Conservation (phyloP, 2,329 filamentous ascomycete species). For the Albophoma yamanashiensis region DNA sequence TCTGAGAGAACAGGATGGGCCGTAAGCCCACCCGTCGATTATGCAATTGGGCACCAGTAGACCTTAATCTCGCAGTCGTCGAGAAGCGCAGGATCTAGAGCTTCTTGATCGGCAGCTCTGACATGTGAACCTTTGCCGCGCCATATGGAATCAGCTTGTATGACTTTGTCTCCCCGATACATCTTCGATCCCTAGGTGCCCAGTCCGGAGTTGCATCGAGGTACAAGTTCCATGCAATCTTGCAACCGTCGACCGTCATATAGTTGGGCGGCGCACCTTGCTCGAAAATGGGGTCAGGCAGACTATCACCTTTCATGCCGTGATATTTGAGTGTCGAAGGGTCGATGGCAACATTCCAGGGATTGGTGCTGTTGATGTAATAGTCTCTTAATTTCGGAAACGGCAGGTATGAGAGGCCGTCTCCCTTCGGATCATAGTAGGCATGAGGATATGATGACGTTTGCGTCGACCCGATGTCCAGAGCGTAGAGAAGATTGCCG, state of each 20-base stretch:
- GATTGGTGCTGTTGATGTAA: slow-evolving; percentile 18
- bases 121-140: slow-evolving; percentile 33
- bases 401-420: slow-evolving; percentile 8
- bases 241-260: slow-evolving; percentile 24
- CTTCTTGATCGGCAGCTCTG: slow-evolving; percentile 9
- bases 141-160: slow-evolving; percentile 32
- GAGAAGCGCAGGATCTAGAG: background rate
- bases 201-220: slow-evolving; percentile 19
- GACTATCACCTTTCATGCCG: slow-evolving; percentile 8
- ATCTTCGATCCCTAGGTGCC: slow-evolving; percentile 7
- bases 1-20: too few relatives aligned
- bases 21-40: background rate
- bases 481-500: slow-evolving; percentile 31
- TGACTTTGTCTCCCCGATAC: slow-evolving; percentile 17
- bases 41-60: background rate
- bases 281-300: slow-evolving; percentile 16
- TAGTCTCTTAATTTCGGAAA: slow-evolving; percentile 18
- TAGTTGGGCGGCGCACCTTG: slow-evolving; percentile 19
- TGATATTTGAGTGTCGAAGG: slow-evolving; percentile 14
- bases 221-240: slow-evolving; percentile 23
- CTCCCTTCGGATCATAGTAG: slow-evolving; percentile 7
- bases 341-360: slow-evolving; percentile 19
- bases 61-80: background rate
- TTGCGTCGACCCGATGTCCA: slow-evolving; percentile 22
- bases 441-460: slow-evolving; percentile 11